Percentiles rank a stretch among this genome's conserved stretches.
Conservation (phyloP, 352 stramenopile species). For the Globisporangium okanoganense region DNA sequence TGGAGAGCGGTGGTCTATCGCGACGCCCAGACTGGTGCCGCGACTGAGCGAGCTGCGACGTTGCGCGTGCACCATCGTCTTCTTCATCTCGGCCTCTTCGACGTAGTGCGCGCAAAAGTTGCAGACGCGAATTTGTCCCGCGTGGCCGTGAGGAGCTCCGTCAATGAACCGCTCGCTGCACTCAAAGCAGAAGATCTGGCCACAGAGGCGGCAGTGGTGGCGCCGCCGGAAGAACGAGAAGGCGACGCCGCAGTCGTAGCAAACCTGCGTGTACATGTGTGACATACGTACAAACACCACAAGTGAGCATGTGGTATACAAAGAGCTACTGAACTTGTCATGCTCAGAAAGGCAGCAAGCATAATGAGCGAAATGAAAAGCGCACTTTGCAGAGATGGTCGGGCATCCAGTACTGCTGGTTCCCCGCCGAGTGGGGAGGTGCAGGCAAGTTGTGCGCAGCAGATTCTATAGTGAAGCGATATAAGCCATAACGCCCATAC, state of each 20-base stretch:
- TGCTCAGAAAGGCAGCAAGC: neutral
- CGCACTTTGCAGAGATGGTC: slow-evolving; percentile 79
- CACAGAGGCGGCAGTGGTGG: slow-evolving; percentile 86
- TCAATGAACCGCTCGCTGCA: slow-evolving; percentile 80
- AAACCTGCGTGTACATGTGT: slow-evolving; percentile 40
- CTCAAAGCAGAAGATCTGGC: slow-evolving; percentile 83
- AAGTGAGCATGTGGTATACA: neutral
- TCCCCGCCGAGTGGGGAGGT: slow-evolving; percentile 34
- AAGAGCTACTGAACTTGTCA: neutral
- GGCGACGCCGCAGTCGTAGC: slow-evolving; percentile 70
- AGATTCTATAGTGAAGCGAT: neutral
- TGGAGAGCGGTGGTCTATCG: neutral
- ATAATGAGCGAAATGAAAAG: neutral
- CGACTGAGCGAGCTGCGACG: slow-evolving; percentile 11
- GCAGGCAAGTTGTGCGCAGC: slow-evolving; percentile 26
- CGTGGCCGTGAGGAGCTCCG: slow-evolving; percentile 49
- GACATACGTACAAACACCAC: neutral
- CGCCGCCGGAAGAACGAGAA: slow-evolving; percentile 83
- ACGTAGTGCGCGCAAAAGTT: slow-evolving; percentile 67
- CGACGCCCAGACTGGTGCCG: slow-evolving; percentile 4
- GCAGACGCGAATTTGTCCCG: slow-evolving; percentile 62
- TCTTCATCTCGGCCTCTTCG: slow-evolving; percentile 34
- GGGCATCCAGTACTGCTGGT: slow-evolving; percentile 84
- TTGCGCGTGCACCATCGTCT: slow-evolving; percentile 12
- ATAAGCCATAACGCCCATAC: too few species aligned